Percentiles rank a stretch among this genome's conserved stretches.
Evolutionary conservation across 148 eudicot species (phyloP).

Genomic region (Fagopyrum esculentum): DNA sequence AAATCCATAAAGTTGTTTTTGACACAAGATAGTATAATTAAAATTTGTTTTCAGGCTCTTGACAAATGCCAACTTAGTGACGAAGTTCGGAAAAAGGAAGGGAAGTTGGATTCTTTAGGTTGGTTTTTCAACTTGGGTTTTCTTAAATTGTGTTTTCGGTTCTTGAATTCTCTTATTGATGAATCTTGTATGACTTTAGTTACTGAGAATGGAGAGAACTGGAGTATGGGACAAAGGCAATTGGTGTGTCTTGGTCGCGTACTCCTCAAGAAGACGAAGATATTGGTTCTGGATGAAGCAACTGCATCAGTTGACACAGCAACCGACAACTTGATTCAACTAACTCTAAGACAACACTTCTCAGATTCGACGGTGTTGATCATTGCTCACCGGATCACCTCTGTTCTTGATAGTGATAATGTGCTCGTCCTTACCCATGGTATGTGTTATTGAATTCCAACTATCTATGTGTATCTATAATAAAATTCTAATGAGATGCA

Average conservation of each 20-base stretch:
- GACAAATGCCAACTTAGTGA: slow-evolving; percentile 90
- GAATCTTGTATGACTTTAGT: slow-evolving; percentile 12
- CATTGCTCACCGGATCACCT: slow-evolving; percentile 40
- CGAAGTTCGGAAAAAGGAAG: slow-evolving; percentile 68
- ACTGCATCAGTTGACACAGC: slow-evolving; percentile 48
- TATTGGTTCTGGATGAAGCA: slow-evolving; percentile 39
- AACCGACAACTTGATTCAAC: slow-evolving; percentile 38
- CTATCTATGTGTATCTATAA: neutral
- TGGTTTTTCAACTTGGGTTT: neutral
- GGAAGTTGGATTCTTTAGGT: slow-evolving; percentile 80
- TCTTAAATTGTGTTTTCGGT: neutral
- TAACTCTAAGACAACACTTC: slow-evolving; percentile 32
- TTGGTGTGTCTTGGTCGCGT: slow-evolving; percentile 50
- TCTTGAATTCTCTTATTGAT: neutral
- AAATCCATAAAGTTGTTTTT: neutral
- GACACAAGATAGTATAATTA: neutral
- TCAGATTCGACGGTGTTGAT: slow-evolving; percentile 30
- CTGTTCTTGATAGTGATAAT: slow-evolving; percentile 67
- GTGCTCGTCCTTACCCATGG: slow-evolving; percentile 45
- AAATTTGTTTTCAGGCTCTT: slow-evolving; percentile 45
- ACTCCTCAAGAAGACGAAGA: slow-evolving; percentile 40
- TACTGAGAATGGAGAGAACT: slow-evolving; percentile 42
- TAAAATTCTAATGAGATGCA: neutral
- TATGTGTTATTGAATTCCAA: neutral
- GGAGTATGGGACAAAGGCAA: slow-evolving; percentile 53